phyloP scores from a whole-genome alignment of 768 basidiomycete genomes.

The Calvatia gigantea region DNA sequence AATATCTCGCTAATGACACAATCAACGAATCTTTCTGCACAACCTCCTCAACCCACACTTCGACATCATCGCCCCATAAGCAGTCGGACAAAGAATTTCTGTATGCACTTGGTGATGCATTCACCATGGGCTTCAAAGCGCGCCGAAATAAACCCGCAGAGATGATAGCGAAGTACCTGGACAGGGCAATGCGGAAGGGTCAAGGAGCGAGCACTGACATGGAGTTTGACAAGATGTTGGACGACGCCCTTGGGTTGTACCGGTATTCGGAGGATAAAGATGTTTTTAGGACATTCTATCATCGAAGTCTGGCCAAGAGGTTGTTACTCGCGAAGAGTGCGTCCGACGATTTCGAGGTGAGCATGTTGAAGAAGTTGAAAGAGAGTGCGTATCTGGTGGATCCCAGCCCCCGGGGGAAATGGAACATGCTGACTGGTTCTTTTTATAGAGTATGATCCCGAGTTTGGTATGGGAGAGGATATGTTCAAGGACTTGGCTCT shows the following conservation, averaged over 20 bases:
- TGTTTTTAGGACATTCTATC: constrained; percentile 91
- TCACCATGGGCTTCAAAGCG: constrained; percentile 68
- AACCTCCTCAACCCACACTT: constrained; percentile 8
- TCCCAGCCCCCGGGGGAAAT: no score
- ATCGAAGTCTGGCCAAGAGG: constrained; percentile 83
- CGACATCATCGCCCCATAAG: constrained; percentile 21
- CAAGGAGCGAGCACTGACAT: constrained; percentile 65
- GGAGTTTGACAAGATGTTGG: constrained; percentile 60
- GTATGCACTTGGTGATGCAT: constrained; percentile 71
- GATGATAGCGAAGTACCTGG: constrained; percentile 89
- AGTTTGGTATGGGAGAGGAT: constrained; percentile 89
- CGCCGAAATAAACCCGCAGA: constrained; percentile 85
- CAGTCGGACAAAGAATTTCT: constrained; percentile 52
- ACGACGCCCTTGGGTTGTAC: constrained; percentile 70
- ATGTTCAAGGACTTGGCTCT: constrained; percentile 92
- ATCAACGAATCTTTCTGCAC: constrained; percentile 48
- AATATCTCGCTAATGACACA: constrained; percentile 49
- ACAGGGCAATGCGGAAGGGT: constrained; percentile 82
- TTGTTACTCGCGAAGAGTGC: constrained; percentile 82
- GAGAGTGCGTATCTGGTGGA: constrained; percentile 42
- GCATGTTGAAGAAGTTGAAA: constrained; percentile 82
- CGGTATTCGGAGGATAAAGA: constrained; percentile 90
- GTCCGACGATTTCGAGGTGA: constrained; percentile 82
- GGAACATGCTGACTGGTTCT: not conserved
- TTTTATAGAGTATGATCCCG: constrained; percentile 82